These are phyloP conservation scores for Zymoseptoria pseudotritici DNA, from an alignment of 2,329 filamentous ascomycete genomes.

Conservation along the genomic window DNA sequence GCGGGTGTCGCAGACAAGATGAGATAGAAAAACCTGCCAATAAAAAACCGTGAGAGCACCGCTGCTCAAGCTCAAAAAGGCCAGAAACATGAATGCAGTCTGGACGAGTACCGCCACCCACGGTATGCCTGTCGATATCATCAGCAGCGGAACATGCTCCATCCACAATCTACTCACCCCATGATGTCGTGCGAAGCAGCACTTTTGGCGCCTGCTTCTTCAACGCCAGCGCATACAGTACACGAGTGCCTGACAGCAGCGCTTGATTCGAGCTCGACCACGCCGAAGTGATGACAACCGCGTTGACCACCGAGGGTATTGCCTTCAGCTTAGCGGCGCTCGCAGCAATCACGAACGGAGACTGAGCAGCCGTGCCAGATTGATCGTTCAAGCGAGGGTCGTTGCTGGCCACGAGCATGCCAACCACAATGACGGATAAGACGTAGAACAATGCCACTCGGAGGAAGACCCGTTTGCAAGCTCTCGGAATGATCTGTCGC, in stretches of 20 bases:
- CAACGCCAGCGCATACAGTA: conserved; percentile 49
- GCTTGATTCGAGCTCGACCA: conserved; percentile 50
- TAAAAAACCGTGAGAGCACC: conserved; percentile 57
- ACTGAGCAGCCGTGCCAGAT: conserved; percentile 35
- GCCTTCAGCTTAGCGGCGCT: conserved; percentile 51
- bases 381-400: conserved; percentile 24
- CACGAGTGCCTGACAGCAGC: conserved; percentile 46
- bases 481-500: conserved; percentile 18
- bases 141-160: conserved; percentile 36
- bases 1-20: neutral
- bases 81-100: conserved; percentile 23
- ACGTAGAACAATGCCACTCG: conserved; percentile 29
- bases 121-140: conserved; percentile 21
- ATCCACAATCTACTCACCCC: conserved; percentile 4
- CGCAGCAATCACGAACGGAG: conserved; percentile 61
- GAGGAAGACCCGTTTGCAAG: conserved; percentile 19
- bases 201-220: conserved; percentile 55
- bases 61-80: conserved; percentile 24
- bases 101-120: conserved; percentile 22
- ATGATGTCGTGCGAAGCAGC: conserved; percentile 37
- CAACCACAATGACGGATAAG: conserved; percentile 26
- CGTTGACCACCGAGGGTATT: conserved; percentile 61
- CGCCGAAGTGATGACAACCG: conserved; percentile 62
- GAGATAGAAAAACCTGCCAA: conserved; percentile 35
- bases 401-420: conserved; percentile 25